Percentiles rank a stretch among this genome's conserved stretches.
These are phyloP conservation scores for Teratosphaeria viscida DNA, from an alignment of 2,329 filamentous ascomycete genomes.

Conservation along the genomic window DNA sequence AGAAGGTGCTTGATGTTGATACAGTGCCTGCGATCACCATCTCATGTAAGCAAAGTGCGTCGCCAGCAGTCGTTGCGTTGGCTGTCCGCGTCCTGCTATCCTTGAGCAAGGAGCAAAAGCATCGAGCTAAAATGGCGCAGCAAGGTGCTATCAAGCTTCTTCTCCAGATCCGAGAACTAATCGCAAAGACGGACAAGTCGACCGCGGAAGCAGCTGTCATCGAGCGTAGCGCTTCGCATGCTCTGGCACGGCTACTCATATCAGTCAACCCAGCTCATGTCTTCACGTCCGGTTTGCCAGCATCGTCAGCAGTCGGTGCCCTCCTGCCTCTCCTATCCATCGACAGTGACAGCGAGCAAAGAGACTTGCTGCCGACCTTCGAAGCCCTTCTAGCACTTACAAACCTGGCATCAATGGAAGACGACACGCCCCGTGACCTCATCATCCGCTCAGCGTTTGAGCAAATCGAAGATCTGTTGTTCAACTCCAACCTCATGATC, in stretches of 20 bases:
- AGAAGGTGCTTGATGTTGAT: conserved; percentile 66
- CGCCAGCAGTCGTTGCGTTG: conserved; percentile 58
- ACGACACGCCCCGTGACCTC: conserved; percentile 48
- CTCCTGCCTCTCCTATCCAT: conserved; percentile 64
- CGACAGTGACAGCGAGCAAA: conserved; percentile 46
- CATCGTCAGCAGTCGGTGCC: conserved; percentile 71
- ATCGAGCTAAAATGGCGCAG: conserved; percentile 73
- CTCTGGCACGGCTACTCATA: conserved; percentile 54
- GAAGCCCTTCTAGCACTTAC: conserved; percentile 86
- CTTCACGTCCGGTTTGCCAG: conserved; percentile 65
- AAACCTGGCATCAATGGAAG: conserved; percentile 72
- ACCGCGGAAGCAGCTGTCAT: conserved; percentile 18
- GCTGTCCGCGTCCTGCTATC: conserved; percentile 68
- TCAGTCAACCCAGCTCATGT: conserved; percentile 53
- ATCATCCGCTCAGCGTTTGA: conserved; percentile 68
- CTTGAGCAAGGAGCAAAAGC: conserved; percentile 60
- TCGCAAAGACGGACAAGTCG: conserved; percentile 41
- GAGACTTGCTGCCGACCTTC: conserved; percentile 79
- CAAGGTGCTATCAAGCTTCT: conserved; percentile 87
- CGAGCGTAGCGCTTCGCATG: conserved; percentile 24
- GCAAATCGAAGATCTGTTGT: conserved; percentile 71
- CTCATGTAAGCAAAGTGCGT: conserved; percentile 29
- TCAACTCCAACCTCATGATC: conserved; percentile 64
- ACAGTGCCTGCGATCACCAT: conserved; percentile 67
- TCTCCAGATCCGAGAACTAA: conserved; percentile 56